Evolutionary conservation across 2,329 filamentous ascomycete species (phyloP).

Genomic region (Hawksworthiomyces lignivorus): DNA sequence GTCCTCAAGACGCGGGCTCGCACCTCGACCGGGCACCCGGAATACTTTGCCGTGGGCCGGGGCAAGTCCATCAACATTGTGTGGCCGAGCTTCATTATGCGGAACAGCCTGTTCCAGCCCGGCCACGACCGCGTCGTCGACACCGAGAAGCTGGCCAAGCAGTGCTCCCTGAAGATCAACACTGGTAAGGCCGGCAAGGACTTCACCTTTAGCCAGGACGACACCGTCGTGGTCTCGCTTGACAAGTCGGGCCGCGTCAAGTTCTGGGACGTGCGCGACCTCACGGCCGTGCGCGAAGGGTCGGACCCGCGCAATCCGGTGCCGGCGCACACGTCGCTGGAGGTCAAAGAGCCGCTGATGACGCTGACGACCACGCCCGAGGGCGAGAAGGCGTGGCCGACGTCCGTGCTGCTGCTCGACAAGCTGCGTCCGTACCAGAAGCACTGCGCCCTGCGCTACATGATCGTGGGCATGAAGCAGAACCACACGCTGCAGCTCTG

Average conservation of each 20-base stretch:
- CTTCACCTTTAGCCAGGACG: constrained; percentile 95
- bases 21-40: constrained; percentile 78
- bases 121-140: constrained; percentile 66
- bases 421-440: constrained; percentile 92
- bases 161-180: constrained; percentile 86
- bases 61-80: constrained; percentile 95
- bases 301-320: constrained; percentile 43
- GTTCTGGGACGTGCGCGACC: constrained; percentile 92
- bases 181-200: constrained; percentile 98
- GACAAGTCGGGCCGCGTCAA: constrained; percentile 95
- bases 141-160: constrained; percentile 77
- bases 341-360: constrained; percentile 79
- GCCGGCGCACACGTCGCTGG: constrained; percentile 53
- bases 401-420: constrained; percentile 90
- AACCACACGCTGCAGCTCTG: constrained; percentile 98
- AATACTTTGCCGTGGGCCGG: constrained; percentile 90
- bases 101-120: constrained; percentile 55
- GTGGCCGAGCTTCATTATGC: constrained; percentile 56
- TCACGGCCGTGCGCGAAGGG: constrained; percentile 50
- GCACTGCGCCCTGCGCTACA: constrained; percentile 81
- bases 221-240: constrained; percentile 85
- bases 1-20: constrained; percentile 93
- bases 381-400: constrained; percentile 92
- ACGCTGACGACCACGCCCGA: constrained; percentile 81
- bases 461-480: constrained; percentile 97